Conservation (phyloP, 1,139 yeast species). For the Debaryomyces coudertii region DNA sequence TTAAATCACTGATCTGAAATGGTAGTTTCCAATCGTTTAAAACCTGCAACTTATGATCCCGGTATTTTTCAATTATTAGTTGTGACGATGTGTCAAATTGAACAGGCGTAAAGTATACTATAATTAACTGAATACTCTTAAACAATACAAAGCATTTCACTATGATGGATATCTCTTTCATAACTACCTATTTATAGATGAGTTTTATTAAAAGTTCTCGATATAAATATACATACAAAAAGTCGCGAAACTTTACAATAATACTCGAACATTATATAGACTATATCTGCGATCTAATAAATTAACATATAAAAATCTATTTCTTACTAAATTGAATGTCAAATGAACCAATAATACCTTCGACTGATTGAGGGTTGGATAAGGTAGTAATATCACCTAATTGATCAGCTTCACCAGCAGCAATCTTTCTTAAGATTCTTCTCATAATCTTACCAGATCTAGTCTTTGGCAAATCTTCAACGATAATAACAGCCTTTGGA, state of each 20-base stretch:
- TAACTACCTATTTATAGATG: not conserved
- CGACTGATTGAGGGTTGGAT: conserved; percentile 85
- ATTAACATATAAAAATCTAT: conserved; percentile 19
- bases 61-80: conserved; percentile 22
- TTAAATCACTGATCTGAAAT: conserved; percentile 6
- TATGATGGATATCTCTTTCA: conserved; percentile 13
- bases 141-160: conserved; percentile 26
- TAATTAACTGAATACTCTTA: conserved; percentile 33
- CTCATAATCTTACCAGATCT: conserved; percentile 99
- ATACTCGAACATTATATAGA: not conserved
- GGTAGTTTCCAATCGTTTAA: conserved; percentile 10
- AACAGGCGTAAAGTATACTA: conserved; percentile 37
- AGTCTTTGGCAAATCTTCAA: conserved; percentile 93
- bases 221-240: conserved; percentile 1
- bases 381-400: conserved; percentile 92
- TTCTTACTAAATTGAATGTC: conserved; percentile 54
- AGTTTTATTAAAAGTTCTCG: not conserved
- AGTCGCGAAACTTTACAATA: not conserved
- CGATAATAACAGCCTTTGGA: conserved; percentile 87
- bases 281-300: not conserved
- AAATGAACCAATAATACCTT: conserved; percentile 63
- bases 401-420: conserved; percentile 87
- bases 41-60: conserved; percentile 7
- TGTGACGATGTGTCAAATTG: conserved; percentile 47
- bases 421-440: conserved; percentile 91